Conservation (phyloP, 1,284 basidiomycete genomes). For the Sporisorium exsertum region DNA sequence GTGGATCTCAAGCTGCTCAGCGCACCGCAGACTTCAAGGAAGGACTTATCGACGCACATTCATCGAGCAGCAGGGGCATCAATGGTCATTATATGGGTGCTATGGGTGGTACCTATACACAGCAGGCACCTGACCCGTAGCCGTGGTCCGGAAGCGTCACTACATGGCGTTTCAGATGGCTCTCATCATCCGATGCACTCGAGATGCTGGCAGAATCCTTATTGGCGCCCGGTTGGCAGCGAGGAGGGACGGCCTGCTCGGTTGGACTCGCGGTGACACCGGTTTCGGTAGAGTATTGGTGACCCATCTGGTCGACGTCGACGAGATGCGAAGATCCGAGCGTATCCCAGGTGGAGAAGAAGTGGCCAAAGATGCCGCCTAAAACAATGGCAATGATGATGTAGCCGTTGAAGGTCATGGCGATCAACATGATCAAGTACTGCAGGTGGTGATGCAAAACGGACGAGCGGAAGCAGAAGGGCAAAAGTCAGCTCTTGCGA, state of each 20-base stretch:
- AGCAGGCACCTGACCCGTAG: constrained; percentile 38
- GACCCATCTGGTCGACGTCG: constrained; percentile 35
- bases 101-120: constrained; percentile 18
- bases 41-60: background rate
- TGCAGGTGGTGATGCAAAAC: background rate
- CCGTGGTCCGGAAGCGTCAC: constrained; percentile 44
- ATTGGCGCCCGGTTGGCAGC: constrained; percentile 20
- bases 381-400: constrained; percentile 62
- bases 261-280: constrained; percentile 3
- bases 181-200: constrained; percentile 31
- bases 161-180: constrained; percentile 32
- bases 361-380: constrained; percentile 62
- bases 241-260: constrained; percentile 1
- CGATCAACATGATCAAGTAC: constrained; percentile 65
- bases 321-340: constrained; percentile 43
- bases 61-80: background rate
- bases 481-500: background rate
- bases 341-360: constrained; percentile 61
- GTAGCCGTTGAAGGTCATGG: constrained; percentile 67
- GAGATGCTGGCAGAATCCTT: constrained; percentile 32
- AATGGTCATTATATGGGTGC: background rate
- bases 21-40: background rate
- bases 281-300: constrained; percentile 14
- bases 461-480: background rate
- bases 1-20: background rate